These are phyloP conservation scores for Xylaria telfairii DNA, from an alignment of 495 filamentous ascomycete species.

Conservation along the genomic window DNA sequence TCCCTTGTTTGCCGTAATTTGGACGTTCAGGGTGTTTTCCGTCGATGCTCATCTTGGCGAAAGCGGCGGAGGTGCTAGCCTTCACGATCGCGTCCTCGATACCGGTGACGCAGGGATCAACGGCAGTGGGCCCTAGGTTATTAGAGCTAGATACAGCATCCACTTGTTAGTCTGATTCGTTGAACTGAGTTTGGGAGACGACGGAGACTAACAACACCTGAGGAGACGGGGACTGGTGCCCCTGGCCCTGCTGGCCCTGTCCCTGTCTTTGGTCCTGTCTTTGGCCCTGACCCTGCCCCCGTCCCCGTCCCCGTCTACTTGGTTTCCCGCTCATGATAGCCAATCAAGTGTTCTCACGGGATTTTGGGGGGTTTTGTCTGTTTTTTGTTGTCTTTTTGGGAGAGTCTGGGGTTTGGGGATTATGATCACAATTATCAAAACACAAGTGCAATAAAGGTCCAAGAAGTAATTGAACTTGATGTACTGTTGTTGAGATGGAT, in stretches of 20 bases:
- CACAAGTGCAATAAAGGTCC: background rate
- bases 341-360: background rate
- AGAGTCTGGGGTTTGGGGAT: background rate
- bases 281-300: too few relatives aligned
- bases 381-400: too few relatives aligned
- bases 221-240: background rate
- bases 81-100: background rate
- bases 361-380: too few relatives aligned
- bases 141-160: background rate
- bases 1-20: constrained; percentile 59
- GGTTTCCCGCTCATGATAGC: background rate
- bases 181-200: background rate
- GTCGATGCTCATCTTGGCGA: background rate
- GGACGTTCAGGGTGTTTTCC: constrained; percentile 45
- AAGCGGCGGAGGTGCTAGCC: background rate
- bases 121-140: too few relatives aligned
- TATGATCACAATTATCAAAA: background rate
- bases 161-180: background rate
- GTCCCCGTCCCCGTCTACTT: background rate
- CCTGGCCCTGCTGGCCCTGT: too few relatives aligned
- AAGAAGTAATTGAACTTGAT: background rate
- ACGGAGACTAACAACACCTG: background rate
- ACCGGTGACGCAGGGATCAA: background rate
- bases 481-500: background rate
- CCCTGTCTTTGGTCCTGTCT: too few relatives aligned